Base-by-base conservation (phyloP, 1,284 basidiomycete species). In the Ceratobasidium sp. region DNA sequence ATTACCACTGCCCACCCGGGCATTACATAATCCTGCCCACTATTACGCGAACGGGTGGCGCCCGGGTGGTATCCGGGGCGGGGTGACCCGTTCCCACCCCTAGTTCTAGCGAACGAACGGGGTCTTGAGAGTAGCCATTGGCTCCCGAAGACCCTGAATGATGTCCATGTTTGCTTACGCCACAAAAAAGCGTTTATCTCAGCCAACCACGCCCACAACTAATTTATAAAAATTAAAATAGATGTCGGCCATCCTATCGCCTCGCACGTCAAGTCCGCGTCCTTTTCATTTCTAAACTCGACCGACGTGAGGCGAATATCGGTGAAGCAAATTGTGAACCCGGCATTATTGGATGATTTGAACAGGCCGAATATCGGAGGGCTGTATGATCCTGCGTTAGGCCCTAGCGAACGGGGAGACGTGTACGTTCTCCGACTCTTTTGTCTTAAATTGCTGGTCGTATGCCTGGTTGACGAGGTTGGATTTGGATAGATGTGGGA, bases 261-360 rank as follows among this genome's bases (percentile, higher is more conserved):
- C 17, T 93, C 95, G 4, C 90, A 91, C 73, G 92, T 98, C 79
- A 85, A 90, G 75, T 92, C 93, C 78, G 85, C 99, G 72, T 97
- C 97, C 29, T 99, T 99, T 84, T 97, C 96, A 2, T 98, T 98
- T 83, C 90, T 99, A 74, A 91, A 94, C 17, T 86, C 94, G n/a
- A 89, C 94, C 79, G 97, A 99, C 83, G 88, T 99, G 79, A 90
- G 93, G 67, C 89, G 92, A 76, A 96, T 99, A 82, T 98, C 96
- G 22, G 97, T 99, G 80, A 97, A 97, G 85, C 95, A 98, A 86
- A 93, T 99, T 80, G 89, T 95, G 77, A 99, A 99, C 83, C 93
- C 97, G 3, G 88, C 93, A 76, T 89, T 99, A 73, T 90, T 99
- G 79, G 97, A 99, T 86, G 96, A 97, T 82, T 86, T 98, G 53